Conservation (phyloP, 768 basidiomycete genomes). For the Suillus luteus region DNA sequence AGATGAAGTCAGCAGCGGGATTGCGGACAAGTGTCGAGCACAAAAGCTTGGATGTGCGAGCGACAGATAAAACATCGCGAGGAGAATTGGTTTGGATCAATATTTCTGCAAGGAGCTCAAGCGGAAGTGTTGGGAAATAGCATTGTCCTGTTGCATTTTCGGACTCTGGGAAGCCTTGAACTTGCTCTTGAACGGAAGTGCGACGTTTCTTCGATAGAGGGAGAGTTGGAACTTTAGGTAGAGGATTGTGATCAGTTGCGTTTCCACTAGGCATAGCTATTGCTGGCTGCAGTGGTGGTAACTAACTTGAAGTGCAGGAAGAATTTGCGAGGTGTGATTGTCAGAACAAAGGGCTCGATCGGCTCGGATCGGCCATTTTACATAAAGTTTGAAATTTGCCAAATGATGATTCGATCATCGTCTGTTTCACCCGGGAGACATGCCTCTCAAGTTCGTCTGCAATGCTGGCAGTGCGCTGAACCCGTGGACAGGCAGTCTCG, state of each 20-base stretch:
- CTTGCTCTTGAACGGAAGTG: background rate
- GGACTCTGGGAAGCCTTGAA: background rate
- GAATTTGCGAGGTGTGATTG: background rate
- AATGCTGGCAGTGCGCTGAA: background rate
- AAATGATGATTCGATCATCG: background rate
- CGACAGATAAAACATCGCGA: conserved; percentile 57
- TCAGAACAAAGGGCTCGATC: background rate
- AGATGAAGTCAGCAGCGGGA: conserved; percentile 52
- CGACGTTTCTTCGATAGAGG: background rate
- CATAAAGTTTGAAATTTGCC: background rate
- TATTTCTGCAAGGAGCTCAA: conserved; percentile 68
- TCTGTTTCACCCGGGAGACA: too few relatives aligned
- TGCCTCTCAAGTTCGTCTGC: too few relatives aligned
- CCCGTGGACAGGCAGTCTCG: background rate
- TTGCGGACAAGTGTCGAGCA: conserved; percentile 49
- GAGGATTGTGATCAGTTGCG: background rate
- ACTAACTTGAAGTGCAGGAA: background rate
- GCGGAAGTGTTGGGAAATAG: conserved; percentile 42
- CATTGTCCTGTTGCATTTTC: background rate
- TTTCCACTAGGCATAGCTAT: background rate
- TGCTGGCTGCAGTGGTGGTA: background rate
- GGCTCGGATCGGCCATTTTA: background rate
- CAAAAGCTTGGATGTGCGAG: conserved; percentile 58
- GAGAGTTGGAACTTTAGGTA: background rate
- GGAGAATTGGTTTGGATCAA: conserved; percentile 54